Conservation (phyloP, 257 asterid species). For the Solanum tarapatanum region DNA sequence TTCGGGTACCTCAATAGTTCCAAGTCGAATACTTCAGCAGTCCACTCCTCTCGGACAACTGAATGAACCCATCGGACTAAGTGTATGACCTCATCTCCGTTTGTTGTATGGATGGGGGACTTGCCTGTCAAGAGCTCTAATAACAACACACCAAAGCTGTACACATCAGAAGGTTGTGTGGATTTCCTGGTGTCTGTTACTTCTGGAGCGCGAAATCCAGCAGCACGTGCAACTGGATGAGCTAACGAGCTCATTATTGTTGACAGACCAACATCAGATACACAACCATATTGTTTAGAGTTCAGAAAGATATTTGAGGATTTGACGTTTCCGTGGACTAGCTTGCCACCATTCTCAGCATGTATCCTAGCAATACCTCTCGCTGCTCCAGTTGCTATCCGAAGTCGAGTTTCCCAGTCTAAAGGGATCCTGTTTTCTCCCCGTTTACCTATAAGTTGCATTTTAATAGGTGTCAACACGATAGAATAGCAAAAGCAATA, state of each 20-base stretch:
- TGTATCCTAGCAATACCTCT: constrained; percentile 67
- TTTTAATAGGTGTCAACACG: not conserved
- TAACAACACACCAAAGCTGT: constrained; percentile 62
- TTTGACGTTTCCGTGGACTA: constrained; percentile 71
- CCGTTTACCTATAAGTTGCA: constrained; percentile 35
- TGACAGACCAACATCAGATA: constrained; percentile 67
- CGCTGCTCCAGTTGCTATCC: constrained; percentile 66
- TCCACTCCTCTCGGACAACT: constrained; percentile 85
- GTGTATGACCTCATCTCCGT: constrained; percentile 53
- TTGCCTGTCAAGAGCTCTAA: constrained; percentile 71
- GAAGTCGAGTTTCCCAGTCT: constrained; percentile 60
- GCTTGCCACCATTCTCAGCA: constrained; percentile 43
- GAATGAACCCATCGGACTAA: constrained; percentile 85
- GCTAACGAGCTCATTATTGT: constrained; percentile 53
- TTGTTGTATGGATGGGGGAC: constrained; percentile 51
- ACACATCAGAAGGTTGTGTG: constrained; percentile 62
- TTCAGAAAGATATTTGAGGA: constrained; percentile 68
- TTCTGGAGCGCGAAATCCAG: constrained; percentile 84
- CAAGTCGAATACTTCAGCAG: constrained; percentile 73
- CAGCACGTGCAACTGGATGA: constrained; percentile 56
- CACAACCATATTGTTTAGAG: constrained; percentile 44
- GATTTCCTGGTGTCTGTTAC: constrained; percentile 57
- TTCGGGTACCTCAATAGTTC: constrained; percentile 54
- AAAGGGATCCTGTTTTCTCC: constrained; percentile 42
- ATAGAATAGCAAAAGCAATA: not conserved